Evolutionary conservation across 2,329 filamentous ascomycete species (phyloP).

Genomic region (Davidsoniella australis): DNA sequence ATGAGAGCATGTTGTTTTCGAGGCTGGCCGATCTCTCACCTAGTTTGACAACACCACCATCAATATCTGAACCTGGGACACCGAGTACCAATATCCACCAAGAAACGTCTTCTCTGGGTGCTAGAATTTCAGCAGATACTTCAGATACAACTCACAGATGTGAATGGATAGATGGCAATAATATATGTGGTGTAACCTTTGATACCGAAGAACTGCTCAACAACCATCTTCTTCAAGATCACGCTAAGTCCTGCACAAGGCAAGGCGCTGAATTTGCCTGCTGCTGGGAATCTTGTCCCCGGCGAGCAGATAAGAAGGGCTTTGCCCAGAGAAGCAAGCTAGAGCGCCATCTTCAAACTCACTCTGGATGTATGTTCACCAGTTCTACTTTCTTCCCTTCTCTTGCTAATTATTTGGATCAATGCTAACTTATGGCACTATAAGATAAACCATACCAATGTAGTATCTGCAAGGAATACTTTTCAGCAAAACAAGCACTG

Average conservation of each 20-base stretch:
- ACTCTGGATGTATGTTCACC: conserved; percentile 40
- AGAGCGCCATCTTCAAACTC: conserved; percentile 46
- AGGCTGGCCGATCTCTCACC: not conserved
- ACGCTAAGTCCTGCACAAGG: conserved; percentile 30
- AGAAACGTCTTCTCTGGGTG: not conserved
- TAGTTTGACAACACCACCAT: not conserved
- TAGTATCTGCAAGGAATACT: conserved; percentile 34
- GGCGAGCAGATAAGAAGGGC: conserved; percentile 23
- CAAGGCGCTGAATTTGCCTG: conserved; percentile 32
- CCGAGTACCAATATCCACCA: not conserved
- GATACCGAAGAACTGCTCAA: conserved; percentile 33
- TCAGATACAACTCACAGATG: not conserved
- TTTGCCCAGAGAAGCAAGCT: conserved; percentile 46
- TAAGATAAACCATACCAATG: conserved; percentile 44
- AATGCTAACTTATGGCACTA: conserved; percentile 13
- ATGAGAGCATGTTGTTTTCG: not conserved
- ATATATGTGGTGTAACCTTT: conserved; percentile 23
- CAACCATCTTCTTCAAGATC: conserved; percentile 33
- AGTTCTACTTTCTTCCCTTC: not conserved
- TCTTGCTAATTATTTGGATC: conserved; percentile 14
- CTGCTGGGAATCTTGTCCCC: conserved; percentile 38
- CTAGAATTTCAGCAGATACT: not conserved
- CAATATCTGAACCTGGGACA: conserved; percentile 4
- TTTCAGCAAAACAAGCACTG: conserved; percentile 51
- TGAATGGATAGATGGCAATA: conserved; percentile 13